Evolutionary conservation across 2,329 filamentous ascomycete species (phyloP).

Genomic region (Sporothrix luriei): DNA sequence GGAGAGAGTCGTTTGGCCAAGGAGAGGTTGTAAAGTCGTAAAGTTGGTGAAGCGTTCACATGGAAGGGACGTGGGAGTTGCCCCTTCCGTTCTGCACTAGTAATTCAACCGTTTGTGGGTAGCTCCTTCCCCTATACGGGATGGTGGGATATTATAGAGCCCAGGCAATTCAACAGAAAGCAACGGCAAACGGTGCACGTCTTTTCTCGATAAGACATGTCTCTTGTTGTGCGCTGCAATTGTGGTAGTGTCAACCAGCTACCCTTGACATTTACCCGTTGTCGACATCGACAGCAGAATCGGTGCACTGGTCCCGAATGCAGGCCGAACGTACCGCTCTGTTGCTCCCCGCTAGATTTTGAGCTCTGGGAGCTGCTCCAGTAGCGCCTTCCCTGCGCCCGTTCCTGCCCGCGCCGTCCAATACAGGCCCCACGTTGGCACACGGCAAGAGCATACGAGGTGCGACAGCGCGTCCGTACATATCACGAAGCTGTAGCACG

Average conservation of each 20-base stretch:
- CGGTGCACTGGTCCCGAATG: slow-evolving; percentile 14
- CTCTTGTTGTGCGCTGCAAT: background rate
- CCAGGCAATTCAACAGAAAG: background rate
- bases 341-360: background rate
- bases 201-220: slow-evolving; percentile 14
- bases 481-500: background rate
- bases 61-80: background rate
- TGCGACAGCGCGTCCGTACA: background rate
- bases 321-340: background rate
- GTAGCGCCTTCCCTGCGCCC: slow-evolving; percentile 11
- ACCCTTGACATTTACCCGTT: background rate
- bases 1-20: background rate
- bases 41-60: slow-evolving; percentile 2
- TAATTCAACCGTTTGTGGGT: slow-evolving; percentile 12
- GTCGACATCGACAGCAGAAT: background rate
- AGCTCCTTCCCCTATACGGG: slow-evolving; percentile 7
- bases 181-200: background rate
- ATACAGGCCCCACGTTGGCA: slow-evolving; percentile 13
- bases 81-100: slow-evolving; percentile 23
- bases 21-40: background rate
- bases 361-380: slow-evolving; percentile 9
- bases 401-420: background rate
- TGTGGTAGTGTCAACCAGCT: background rate
- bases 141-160: slow-evolving; percentile 10
- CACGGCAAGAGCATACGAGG: background rate